A percentile compares a stretch with the other conserved stretches of the same genome.
Conservation (phyloP, 805 yeast species). For the Metschnikowia baotianmanensis region DNA sequence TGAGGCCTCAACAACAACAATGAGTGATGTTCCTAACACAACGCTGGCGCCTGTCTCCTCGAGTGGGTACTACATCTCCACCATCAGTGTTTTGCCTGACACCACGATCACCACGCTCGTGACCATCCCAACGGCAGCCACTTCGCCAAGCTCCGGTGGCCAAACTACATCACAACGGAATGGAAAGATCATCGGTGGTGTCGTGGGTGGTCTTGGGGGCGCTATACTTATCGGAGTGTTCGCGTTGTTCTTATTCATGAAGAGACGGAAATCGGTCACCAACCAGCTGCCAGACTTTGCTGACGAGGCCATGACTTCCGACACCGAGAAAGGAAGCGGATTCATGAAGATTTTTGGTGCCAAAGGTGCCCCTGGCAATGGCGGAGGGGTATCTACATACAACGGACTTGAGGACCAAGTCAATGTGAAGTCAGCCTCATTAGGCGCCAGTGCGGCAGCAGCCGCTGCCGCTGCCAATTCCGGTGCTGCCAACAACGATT, state of each 20-base stretch:
- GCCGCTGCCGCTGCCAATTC: slow-evolving; percentile 9
- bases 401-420: slow-evolving; percentile 30
- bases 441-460: slow-evolving; percentile 8
- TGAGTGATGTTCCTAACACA: background rate
- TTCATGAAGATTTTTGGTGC: slow-evolving; percentile 33
- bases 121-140: slow-evolving; percentile 36
- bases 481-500: slow-evolving; percentile 27
- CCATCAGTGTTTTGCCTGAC: slow-evolving; percentile 24
- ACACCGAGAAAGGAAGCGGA: slow-evolving; percentile 22
- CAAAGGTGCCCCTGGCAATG: slow-evolving; percentile 16
- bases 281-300: slow-evolving; percentile 46
- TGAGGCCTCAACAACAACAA: background rate
- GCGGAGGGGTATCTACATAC: slow-evolving; percentile 20
- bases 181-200: slow-evolving; percentile 42
- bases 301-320: slow-evolving; percentile 26
- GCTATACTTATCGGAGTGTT: slow-evolving; percentile 38
- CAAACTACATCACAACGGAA: slow-evolving; percentile 10
- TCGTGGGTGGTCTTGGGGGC: slow-evolving; percentile 49
- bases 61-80: slow-evolving; percentile 16
- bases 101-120: slow-evolving; percentile 42
- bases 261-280: slow-evolving; percentile 29
- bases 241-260: slow-evolving; percentile 37
- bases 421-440: slow-evolving; percentile 17
- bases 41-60: slow-evolving; percentile 11
- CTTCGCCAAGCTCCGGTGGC: slow-evolving; percentile 8